Base-by-base conservation (phyloP, 2,329 filamentous ascomycete genomes). In the Cryphonectria parasitica region DNA sequence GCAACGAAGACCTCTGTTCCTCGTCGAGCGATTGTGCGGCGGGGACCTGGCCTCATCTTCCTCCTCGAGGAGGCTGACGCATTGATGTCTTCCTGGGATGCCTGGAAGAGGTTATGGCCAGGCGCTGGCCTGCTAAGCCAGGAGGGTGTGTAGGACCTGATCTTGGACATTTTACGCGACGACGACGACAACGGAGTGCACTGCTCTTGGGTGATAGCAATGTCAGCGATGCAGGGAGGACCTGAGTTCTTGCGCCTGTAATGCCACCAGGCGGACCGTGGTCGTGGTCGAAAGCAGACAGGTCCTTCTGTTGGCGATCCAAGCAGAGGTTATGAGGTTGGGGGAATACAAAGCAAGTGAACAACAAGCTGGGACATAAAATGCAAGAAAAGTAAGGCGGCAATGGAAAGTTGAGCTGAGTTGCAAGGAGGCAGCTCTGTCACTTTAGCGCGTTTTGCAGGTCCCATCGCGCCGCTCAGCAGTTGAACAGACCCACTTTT, bases 1-100 rank as follows among this genome's bases (percentile, higher is more conserved):
- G 94, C 95, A 17, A 94, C 90, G 78, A 98, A 98, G 13, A 98
- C 84, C 77, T 99, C 95, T 0, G 92, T 94, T 22, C 92, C 94
- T 71, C 95, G 87, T 65, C 88, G 89, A 13, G 94, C 95, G 76
- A 98, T 91, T 0, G 90, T 94, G 73, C 89, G 82, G 70, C 86
- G 83, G 13, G 89, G 87, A 25, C 88, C 87, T 1, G 79, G 77
- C 28, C 79, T 76, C 1, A 79, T 67, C 74, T 82, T 83, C 78
- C 82, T 85, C 77, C 82, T 85, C 62, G 81, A 79, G 22, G 78
- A 75, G 69, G 74, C 75, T 41, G 79, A 75, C 17, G 67, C 49
- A 56, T 70, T 77, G 56, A 75, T 73, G 36, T 81, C 78, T 34
- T 84, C 80, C 56, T 77, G 71, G 3, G 82, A 78, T 2, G 86